Conservation (phyloP, 768 basidiomycete genomes). For the Melanogaster broomeanus region DNA sequence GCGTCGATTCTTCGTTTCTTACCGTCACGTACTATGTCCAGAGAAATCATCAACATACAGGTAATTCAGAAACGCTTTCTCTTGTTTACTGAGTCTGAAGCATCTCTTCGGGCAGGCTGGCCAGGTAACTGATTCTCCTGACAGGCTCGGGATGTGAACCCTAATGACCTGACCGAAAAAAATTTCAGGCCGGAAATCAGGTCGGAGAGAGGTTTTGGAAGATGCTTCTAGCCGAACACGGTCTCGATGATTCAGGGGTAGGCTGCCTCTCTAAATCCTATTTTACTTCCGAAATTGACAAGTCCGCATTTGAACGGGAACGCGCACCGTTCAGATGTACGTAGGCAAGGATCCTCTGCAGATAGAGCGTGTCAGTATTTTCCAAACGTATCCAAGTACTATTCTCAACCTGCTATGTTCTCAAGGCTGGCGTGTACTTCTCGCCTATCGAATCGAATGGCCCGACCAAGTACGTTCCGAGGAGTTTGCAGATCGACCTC, state of each 20-base stretch:
- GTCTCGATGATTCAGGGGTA: constrained; percentile 73
- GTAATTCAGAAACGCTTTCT: constrained; percentile 33
- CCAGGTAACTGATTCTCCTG: constrained; percentile 47
- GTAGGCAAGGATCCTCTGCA: constrained; percentile 73
- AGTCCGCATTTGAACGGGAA: constrained; percentile 9
- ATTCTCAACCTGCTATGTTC: background rate
- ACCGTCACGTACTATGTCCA: constrained; percentile 59
- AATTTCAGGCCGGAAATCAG: constrained; percentile 69
- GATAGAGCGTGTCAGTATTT: constrained; percentile 60
- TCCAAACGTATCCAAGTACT: background rate
- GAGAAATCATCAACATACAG: constrained; percentile 86
- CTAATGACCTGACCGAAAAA: constrained; percentile 20
- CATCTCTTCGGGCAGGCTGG: constrained; percentile 50
- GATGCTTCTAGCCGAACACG: constrained; percentile 85
- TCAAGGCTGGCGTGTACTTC: constrained; percentile 81
- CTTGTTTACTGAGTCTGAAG: constrained; percentile 8
- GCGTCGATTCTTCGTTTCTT: constrained; percentile 15
- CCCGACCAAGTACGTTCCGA: constrained; percentile 78
- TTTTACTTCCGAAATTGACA: constrained; percentile 16
- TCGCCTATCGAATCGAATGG: constrained; percentile 58
- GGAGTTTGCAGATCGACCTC: constrained; percentile 88
- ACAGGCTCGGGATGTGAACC: constrained; percentile 1
- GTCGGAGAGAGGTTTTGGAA: constrained; percentile 90
- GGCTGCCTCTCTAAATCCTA: constrained; percentile 9
- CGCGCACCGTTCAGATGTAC: constrained; percentile 50